Percentiles rank a stretch among this genome's conserved stretches.
Conservation (phyloP, 805 yeast genomes). For the Alloascoidea africana region DNA sequence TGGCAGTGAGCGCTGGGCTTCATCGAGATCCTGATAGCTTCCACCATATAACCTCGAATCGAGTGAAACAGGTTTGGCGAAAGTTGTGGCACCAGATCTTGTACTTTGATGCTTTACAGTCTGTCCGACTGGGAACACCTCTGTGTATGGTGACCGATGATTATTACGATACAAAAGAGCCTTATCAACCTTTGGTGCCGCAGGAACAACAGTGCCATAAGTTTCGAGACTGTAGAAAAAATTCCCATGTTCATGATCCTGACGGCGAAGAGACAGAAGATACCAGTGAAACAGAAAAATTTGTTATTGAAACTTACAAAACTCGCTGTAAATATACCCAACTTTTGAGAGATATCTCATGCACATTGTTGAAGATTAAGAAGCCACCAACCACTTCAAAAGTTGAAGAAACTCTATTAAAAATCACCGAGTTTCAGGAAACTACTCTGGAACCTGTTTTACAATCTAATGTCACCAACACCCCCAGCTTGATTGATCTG, state of each 20-base stretch:
- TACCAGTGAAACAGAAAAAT: neutral
- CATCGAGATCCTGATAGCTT: slow-evolving; percentile 27
- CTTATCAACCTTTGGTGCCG: too few species aligned
- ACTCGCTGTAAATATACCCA: neutral
- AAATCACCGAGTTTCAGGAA: neutral
- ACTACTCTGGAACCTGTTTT: neutral
- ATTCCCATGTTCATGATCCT: too few species aligned
- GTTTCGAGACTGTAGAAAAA: too few species aligned
- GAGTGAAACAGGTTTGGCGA: slow-evolving; percentile 29
- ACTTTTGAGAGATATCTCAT: neutral
- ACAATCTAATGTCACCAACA: neutral
- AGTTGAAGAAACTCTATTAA: neutral
- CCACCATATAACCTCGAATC: slow-evolving; percentile 7
- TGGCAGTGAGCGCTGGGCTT: slow-evolving; percentile 27
- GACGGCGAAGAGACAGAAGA: neutral
- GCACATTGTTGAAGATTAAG: neutral
- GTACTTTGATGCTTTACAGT: slow-evolving; percentile 24
- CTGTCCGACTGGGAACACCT: slow-evolving; percentile 30
- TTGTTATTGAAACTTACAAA: neutral
- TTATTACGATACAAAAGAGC: neutral
- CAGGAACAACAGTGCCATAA: too few species aligned
- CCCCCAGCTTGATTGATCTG: neutral
- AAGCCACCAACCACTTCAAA: neutral
- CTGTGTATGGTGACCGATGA: slow-evolving; percentile 21
- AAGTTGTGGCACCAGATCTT: slow-evolving; percentile 32